Conservation (phyloP, 2,329 filamentous ascomycete genomes). For the Stachybotrys chartarum region DNA sequence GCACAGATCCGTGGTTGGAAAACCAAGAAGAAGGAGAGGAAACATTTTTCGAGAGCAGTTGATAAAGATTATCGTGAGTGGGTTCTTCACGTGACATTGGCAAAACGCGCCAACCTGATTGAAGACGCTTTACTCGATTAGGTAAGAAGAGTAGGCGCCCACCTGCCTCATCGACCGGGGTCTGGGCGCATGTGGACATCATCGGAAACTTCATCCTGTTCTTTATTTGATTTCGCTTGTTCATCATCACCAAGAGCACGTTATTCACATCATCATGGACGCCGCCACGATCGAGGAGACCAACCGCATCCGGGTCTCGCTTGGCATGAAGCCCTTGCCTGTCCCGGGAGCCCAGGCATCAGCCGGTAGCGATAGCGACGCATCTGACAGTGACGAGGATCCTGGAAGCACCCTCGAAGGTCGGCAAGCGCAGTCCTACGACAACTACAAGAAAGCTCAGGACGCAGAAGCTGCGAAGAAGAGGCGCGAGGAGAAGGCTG, state of each 20-base stretch:
- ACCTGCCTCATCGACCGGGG: background rate
- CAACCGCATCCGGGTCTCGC: constrained; percentile 81
- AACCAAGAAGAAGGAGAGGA: constrained; percentile 25
- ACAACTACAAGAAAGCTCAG: constrained; percentile 60
- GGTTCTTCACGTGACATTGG: background rate
- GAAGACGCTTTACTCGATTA: no score
- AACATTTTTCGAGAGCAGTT: constrained; percentile 1
- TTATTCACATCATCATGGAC: constrained; percentile 38
- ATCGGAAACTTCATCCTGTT: background rate
- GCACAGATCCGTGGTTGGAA: constrained; percentile 72
- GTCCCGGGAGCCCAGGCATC: constrained; percentile 57
- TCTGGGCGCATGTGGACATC: background rate
- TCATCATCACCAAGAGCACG: constrained; percentile 1
- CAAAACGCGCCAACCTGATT: background rate
- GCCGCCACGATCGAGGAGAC: constrained; percentile 82
- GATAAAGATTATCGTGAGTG: background rate
- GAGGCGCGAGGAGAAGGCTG: constrained; percentile 72
- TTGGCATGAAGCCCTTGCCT: constrained; percentile 85
- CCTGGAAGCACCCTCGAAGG: constrained; percentile 77
- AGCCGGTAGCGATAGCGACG: constrained; percentile 39
- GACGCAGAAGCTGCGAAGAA: constrained; percentile 71
- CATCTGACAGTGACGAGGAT: constrained; percentile 58
- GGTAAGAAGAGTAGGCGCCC: no score
- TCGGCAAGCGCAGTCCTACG: constrained; percentile 63
- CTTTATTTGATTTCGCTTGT: background rate